Base-by-base conservation (phyloP, 805 yeast species). In the Yamadazyma sp. region DNA sequence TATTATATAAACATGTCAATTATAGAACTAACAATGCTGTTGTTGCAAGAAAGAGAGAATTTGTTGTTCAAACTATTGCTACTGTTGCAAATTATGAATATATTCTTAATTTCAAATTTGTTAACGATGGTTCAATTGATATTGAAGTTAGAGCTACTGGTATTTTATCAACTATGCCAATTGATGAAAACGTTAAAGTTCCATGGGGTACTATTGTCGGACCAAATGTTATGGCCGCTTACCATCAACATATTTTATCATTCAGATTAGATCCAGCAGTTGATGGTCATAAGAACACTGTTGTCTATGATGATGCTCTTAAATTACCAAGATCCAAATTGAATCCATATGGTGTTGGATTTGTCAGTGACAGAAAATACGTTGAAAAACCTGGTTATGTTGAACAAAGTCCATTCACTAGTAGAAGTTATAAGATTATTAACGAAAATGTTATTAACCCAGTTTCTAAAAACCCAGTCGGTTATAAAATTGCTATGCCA, bases 51-150 rank as follows among this genome's bases (percentile, higher is more conserved):
- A 78, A 80, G 66, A 76, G 91, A 62, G 86, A 82, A 57, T 78
- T 84, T 48, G 80, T 83, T 29, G 74, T 83, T 43, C 91, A 84
- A 66, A 81, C 86, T 36, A 79, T 84, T 53, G 86, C 89, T 21
- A 84, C 93, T 25, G 91, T 83, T 43, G 87, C 88, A 40, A 84
- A 84, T 69, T 84, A 84, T 65, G 93, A 84, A 65, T 84, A 84
- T 66, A 75, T 81, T 45, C 58, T 83, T 48, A 82, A 82, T 62
- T 65, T 79, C 55, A 75, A 82, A 54, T 78, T 84, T 52, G 84
- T 79, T 50, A 86, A 78, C 60, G 87, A 81, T 47, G 94, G 89
- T 52, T 79, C 81, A 36, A 79, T 84, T 49, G 79, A 78, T 45
- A 78, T 84, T 42, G 87, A 85, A 58, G 81, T 82, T 40, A 75